A percentile compares a stretch with the other conserved stretches of the same genome.
Conservation (phyloP, 192 early-diverging fungal genomes). For the Chytriomyces sp. region DNA sequence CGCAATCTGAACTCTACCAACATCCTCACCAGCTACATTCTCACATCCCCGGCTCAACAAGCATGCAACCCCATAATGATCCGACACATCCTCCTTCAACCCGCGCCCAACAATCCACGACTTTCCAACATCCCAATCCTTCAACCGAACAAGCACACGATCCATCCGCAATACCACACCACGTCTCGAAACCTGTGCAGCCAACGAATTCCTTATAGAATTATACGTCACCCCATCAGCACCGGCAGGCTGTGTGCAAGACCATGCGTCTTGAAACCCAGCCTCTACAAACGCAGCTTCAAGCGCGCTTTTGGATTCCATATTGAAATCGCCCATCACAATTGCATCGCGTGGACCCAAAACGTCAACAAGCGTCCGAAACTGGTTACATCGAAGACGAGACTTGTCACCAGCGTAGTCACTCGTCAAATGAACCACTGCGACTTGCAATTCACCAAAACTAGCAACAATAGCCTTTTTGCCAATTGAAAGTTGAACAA, state of each 20-base stretch:
- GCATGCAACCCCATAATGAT: constrained; percentile 25
- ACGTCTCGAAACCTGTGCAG: neutral
- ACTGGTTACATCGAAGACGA: neutral
- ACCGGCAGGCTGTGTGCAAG: neutral
- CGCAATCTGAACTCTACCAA: too few relatives aligned
- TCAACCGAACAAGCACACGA: neutral
- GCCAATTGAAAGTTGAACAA: constrained; percentile 1
- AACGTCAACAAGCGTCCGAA: neutral
- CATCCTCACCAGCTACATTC: constrained; percentile 1
- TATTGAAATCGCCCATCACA: constrained; percentile 8
- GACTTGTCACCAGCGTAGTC: neutral
- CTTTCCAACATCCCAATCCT: neutral
- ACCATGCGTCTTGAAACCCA: constrained; percentile 1
- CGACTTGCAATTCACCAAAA: neutral
- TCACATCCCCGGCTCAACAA: constrained; percentile 4
- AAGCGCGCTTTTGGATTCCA: neutral
- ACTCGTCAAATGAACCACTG: neutral
- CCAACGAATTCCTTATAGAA: neutral
- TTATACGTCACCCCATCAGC: neutral
- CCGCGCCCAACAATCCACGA: constrained; percentile 2
- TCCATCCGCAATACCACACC: neutral
- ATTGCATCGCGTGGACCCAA: neutral
- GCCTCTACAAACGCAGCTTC: neutral
- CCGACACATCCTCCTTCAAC: constrained; percentile 6
- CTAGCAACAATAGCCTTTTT: neutral